Evolutionary conservation across 495 filamentous ascomycete genomes (phyloP), one percentile per base, ranked within the genome.

Genomic region (Baudoinia panamericana): DNA sequence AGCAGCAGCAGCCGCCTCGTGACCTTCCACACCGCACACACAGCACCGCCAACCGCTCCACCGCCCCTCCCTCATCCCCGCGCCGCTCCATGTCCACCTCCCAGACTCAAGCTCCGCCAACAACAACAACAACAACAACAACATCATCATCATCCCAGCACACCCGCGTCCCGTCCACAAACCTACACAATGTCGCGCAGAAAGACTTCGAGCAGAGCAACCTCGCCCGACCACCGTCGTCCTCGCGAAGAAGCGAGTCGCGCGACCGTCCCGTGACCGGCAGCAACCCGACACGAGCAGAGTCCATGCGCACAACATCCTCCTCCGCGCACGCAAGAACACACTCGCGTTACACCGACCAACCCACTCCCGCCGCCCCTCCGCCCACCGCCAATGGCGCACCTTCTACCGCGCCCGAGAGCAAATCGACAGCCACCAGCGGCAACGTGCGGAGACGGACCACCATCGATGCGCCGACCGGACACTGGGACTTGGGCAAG

Each of bases 401-500:
- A 23, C 5, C 21, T 4, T 35, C 34, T 7, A 37, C 20, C 1
- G 11, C 30, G 18, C 31, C 24, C 5, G 9, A 27, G 26, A 31
- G 16, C 19, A 15, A 23, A 16, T 30, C 31, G 18, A 26, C 43
- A 29, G 5, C 33, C 35, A 61, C 52, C 52, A 52, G 62, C 71
- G 53, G 59, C 28, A 56, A 57, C 13, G 51, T 71, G 22, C 74
- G 77, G 45, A 75, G 84, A 48, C 73, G 86, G 44, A 90, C 84
- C 25, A 84, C 82, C 29, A 83, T 92, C 52, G 78, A 76, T 23
- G 84, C 85, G 4, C 74, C 73, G 20, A 83, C 83, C 2, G 87
- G 87, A 29, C 75, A 84, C 63, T 99, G 87, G 82, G 71, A 82
- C 19, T 69, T 99, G 33, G 90, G 88, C 16, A 96, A 99, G 67